phyloP scores from a whole-genome alignment of 306 rosid genomes.

The Herpetospermum pedunculosum region DNA sequence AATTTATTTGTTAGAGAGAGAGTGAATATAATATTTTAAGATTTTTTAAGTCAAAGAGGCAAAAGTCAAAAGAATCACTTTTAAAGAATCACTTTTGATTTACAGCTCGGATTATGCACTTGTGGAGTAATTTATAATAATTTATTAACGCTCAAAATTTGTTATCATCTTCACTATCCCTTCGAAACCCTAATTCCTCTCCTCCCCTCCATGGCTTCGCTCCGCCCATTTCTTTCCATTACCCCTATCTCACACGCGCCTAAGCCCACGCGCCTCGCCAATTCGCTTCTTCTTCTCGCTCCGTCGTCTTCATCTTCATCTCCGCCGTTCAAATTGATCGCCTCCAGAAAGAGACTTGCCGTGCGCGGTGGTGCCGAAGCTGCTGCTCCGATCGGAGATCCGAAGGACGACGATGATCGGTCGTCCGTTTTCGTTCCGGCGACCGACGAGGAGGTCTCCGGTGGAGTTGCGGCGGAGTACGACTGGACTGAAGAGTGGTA shows the following conservation, averaged over 20 bases:
- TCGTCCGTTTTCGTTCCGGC: slow-evolving; percentile 39
- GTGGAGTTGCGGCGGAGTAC: slow-evolving; percentile 38
- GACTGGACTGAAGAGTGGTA: slow-evolving; percentile 95
- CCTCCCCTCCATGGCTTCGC: neutral
- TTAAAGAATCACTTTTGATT: too few relatives aligned
- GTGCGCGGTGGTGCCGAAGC: slow-evolving; percentile 28
- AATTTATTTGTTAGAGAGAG: too few relatives aligned
- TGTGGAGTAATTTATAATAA: too few relatives aligned
- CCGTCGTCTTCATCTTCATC: neutral
- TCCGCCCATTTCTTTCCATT: neutral
- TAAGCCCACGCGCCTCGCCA: neutral
- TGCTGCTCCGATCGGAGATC: slow-evolving; percentile 28
- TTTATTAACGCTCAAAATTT: too few relatives aligned
- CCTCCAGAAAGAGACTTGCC: slow-evolving; percentile 4
- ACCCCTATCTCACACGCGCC: neutral
- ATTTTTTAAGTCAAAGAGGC: too few relatives aligned
- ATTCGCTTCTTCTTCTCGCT: neutral
- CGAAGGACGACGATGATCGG: slow-evolving; percentile 22
- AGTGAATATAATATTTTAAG: too few relatives aligned
- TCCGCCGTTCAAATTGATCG: neutral
- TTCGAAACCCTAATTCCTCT: neutral
- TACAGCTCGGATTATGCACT: too few relatives aligned
- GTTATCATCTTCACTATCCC: neutral
- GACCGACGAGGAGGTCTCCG: slow-evolving; percentile 35
- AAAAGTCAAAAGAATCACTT: too few relatives aligned